Evolutionary conservation across 306 rosid species (phyloP).

Genomic region (Chamaecrista fasciculata): DNA sequence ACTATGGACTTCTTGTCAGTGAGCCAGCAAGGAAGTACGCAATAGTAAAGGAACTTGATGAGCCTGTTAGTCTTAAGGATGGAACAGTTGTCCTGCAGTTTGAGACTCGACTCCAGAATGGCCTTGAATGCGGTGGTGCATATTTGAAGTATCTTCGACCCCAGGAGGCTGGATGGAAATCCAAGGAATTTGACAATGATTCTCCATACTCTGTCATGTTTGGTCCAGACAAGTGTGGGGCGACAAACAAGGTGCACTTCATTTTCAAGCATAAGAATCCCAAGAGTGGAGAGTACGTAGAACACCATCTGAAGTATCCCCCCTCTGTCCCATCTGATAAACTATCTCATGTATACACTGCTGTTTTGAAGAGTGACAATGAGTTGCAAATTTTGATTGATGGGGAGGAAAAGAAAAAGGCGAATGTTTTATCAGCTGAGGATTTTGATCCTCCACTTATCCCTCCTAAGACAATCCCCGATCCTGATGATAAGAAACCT

Average conservation of each 20-base stretch:
- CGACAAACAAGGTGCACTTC: conserved; percentile 97
- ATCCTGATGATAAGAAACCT: conserved; percentile 92
- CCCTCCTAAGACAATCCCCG: conserved; percentile 87
- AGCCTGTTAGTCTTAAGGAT: conserved; percentile 61
- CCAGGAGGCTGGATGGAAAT: conserved; percentile 82
- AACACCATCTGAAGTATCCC: conserved; percentile 83
- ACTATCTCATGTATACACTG: conserved; percentile 87
- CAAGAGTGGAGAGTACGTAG: conserved; percentile 72
- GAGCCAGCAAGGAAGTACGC: conserved; percentile 89
- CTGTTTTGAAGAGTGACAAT: conserved; percentile 59
- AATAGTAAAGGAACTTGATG: conserved; percentile 73
- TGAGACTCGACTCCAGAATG: conserved; percentile 85
- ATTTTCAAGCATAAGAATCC: conserved; percentile 95
- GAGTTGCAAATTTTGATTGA: conserved; percentile 44
- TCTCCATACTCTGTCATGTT: conserved; percentile 90
- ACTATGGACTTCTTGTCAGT: conserved; percentile 85
- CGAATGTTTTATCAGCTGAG: conserved; percentile 64
- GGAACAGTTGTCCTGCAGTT: conserved; percentile 81
- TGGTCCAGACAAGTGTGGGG: conserved; percentile 97
- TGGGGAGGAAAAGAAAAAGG: conserved; percentile 58
- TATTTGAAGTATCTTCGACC: conserved; percentile 89
- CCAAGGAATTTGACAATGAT: conserved; percentile 75
- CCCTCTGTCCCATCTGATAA: conserved; percentile 92
- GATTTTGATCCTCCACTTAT: conserved; percentile 86
- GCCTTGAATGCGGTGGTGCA: conserved; percentile 99